Base-by-base conservation (phyloP, 306 rosid genomes). In the Sindora glabra region DNA sequence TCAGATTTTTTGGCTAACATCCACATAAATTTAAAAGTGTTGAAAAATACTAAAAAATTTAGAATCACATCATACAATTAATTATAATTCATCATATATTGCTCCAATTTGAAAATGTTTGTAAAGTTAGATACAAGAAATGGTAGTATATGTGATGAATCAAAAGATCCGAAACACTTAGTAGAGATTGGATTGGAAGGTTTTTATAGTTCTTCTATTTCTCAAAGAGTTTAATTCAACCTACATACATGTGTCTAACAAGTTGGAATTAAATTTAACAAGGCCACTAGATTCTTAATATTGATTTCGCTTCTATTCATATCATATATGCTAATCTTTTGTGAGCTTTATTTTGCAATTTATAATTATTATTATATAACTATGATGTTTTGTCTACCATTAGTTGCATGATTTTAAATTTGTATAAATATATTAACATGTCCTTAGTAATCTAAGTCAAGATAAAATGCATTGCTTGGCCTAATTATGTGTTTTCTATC, bases 111-210 rank as follows among this genome's bases (percentile, higher is more conserved):
- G 33, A 41, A 4, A 65, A 59, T 37, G 29, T 48, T 21, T 52
- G 21, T 73, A 80, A 82, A 56, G 11, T 24, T 81, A 84, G 90
- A 63, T 78, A 22, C 53, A 70, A 46, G 87, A 84, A 48, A 81
- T 78, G 81, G 80, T 60, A 21, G 8, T 27, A 18, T 49, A 65
- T 30, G 70, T 70, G 44, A 84, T 75, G 33, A 81, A 80, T 27
- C n/a, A n/a, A 40, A 78, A 3, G 85, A 84, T 47, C 67, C 21
- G 0, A 49, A 63, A 23, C 90, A 84, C 74, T 60, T 84, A 53
- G 48, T 83, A 44, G 69, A 48, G 7, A 40, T 75, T 45, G 87
- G 87, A 29, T 57, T 75, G 75, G 90, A 84, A 62, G 87, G 87
- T 26, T 84, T 75, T 48, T 81, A 81, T 60, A 81, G 87, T 10